Base-by-base conservation (phyloP, 352 stramenopile genomes). In the Globisporangium carolinianum region DNA sequence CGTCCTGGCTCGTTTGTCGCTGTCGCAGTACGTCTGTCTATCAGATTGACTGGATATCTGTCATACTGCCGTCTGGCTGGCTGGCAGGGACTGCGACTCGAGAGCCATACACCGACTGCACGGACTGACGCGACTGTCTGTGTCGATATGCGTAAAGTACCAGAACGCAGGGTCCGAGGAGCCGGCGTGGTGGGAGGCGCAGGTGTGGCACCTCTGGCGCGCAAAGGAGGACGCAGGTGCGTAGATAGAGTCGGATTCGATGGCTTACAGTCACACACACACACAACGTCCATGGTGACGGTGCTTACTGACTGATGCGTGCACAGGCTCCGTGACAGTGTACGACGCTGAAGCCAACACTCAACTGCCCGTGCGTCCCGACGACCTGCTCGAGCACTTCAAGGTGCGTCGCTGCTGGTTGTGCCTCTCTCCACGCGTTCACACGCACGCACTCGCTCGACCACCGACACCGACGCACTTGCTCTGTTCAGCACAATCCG, bases 181-280 rank as follows among this genome's bases (percentile, higher is more conserved):
- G 51, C 67, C 76, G 0, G 75, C 68, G 24, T 93, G 80, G 80
- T 93, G 83, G 83, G 81, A 93, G 55, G 83, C 83, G 1, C 83
- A 93, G 57, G 81, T 82, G n/a, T 93, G 83, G 83, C 91, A 93
- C 56, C 59, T 86, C 9, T 93, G 83, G 83, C 71, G 76, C 48
- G 75, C 75, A 8, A 75, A 85, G 14, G 81, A 79, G 5, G 73
- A 76, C 41, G 63, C 79, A 72, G 67, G 83, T 90, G 48, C 15
- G 24, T 51, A 32, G 24, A 24, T 24, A 24, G 24, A 32, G 24
- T 32, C 24, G 24, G 24, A 32, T 32, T 32, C 24, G 24, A 32
- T 32, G 24, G 24, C 24, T 3, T 32, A 32, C 24, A 32, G 24
- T 32, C 24, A 32, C 18, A 24, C 18, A 24, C 1, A 24, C 18